phyloP scores from a whole-genome alignment of 1,284 basidiomycete genomes.

The Tremellales sp. region DNA sequence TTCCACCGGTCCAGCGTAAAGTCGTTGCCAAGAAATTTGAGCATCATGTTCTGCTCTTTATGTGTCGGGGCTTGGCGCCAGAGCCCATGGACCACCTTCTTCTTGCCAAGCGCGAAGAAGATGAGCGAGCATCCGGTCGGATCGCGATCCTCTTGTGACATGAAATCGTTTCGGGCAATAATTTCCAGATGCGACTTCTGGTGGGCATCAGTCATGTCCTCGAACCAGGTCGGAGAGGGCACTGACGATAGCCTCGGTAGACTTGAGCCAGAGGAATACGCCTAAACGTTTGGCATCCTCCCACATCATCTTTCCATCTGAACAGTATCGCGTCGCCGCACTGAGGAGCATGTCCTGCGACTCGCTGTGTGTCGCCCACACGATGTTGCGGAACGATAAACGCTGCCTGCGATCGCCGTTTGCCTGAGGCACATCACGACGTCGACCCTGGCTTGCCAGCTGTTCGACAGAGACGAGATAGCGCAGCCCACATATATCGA shows the following conservation, averaged over 20 bases:
- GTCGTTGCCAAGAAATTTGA: constrained; percentile 89
- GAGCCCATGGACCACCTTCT: constrained; percentile 83
- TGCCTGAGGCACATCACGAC: neutral
- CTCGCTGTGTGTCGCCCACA: constrained; percentile 94
- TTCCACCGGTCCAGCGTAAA: constrained; percentile 82
- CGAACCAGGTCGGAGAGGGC: neutral
- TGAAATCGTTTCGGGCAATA: constrained; percentile 90
- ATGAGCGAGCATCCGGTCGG: constrained; percentile 84
- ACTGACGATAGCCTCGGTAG: constrained; percentile 68
- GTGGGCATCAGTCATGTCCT: neutral
- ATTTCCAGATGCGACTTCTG: constrained; percentile 77
- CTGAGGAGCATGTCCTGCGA: constrained; percentile 77
- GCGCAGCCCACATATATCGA: constrained; percentile 83
- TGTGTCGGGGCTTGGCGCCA: constrained; percentile 97
- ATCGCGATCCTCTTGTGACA: constrained; percentile 76
- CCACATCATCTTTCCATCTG: constrained; percentile 77
- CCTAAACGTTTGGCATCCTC: constrained; percentile 78
- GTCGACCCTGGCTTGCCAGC: constrained; percentile 38
- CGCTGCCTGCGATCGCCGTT: constrained; percentile 41
- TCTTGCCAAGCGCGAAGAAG: constrained; percentile 92
- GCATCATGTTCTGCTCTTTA: constrained; percentile 81
- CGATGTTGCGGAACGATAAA: constrained; percentile 81
- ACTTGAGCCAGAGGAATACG: constrained; percentile 80
- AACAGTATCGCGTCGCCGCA: constrained; percentile 66
- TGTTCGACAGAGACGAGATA: constrained; percentile 82